These are phyloP conservation scores for Lactarius trivialis DNA, from an alignment of 768 basidiomycete genomes.

Conservation along the genomic window DNA sequence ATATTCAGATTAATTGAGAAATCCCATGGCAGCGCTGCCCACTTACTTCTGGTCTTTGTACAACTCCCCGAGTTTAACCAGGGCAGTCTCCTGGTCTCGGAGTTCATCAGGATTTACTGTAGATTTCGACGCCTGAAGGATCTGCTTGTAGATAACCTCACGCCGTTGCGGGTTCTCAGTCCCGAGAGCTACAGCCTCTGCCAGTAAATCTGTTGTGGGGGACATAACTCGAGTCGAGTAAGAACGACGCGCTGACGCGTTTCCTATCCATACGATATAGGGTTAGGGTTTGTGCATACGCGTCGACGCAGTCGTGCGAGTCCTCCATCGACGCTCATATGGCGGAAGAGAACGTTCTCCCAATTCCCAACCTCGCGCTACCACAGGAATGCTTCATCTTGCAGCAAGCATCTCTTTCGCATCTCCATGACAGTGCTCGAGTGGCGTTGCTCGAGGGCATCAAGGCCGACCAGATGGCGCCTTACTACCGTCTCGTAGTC, in stretches of 20 bases:
- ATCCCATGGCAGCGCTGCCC: not conserved
- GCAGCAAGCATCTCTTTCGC: conserved; percentile 49
- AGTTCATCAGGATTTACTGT: conserved; percentile 51
- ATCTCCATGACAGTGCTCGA: conserved; percentile 63
- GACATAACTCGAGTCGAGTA: conserved; percentile 15
- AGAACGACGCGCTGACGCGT: conserved; percentile 21
- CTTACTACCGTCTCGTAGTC: conserved; percentile 63
- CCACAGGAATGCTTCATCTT: conserved; percentile 77
- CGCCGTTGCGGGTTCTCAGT: conserved; percentile 51
- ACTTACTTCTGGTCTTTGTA: conserved; percentile 81
- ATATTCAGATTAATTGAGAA: not conserved
- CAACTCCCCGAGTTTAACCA: conserved; percentile 79
- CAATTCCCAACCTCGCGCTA: conserved; percentile 79
- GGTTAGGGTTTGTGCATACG: conserved; percentile 22
- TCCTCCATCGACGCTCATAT: conserved; percentile 36
- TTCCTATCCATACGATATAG: not conserved
- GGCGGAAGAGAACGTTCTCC: conserved; percentile 80
- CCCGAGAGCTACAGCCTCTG: conserved; percentile 47
- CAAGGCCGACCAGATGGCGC: conserved; percentile 82
- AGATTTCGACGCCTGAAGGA: conserved; percentile 41
- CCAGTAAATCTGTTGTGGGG: conserved; percentile 41
- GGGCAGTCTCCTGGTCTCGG: conserved; percentile 76
- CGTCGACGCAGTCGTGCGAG: conserved; percentile 12
- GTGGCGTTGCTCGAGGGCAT: conserved; percentile 65
- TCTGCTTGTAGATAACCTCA: conserved; percentile 68